Conservation (phyloP, 352 stramenopile species). For the Globisporangium barbulae region DNA sequence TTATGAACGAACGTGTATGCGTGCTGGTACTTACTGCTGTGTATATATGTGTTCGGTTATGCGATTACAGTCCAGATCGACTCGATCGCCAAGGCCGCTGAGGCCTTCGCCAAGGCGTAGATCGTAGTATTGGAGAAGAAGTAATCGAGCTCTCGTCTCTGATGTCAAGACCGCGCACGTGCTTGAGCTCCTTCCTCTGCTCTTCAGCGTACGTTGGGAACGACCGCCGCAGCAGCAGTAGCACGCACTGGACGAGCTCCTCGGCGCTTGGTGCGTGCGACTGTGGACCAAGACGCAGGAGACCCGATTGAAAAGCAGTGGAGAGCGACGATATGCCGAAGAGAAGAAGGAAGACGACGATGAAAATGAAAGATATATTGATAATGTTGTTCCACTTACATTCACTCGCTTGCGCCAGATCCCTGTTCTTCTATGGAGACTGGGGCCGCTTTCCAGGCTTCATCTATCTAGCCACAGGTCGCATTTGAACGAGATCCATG, state of each 20-base stretch:
- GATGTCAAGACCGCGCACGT: neutral
- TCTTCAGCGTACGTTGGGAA: neutral
- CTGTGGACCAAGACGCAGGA: neutral
- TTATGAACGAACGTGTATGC: neutral
- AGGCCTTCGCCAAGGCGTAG: slow-evolving; percentile 78
- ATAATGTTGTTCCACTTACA: slow-evolving; percentile 2
- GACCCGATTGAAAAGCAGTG: neutral
- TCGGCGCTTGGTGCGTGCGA: neutral
- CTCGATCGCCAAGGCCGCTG: slow-evolving; percentile 81
- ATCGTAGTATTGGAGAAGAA: slow-evolving; percentile 7
- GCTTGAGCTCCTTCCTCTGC: neutral
- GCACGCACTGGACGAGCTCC: neutral
- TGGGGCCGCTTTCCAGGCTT: neutral
- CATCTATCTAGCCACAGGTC: too few relatives aligned
- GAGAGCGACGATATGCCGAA: neutral
- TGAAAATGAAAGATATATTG: slow-evolving; percentile 12
- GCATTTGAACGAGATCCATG: neutral
- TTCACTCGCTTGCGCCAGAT: neutral
- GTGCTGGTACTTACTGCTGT: slow-evolving; percentile 3
- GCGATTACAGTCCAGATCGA: slow-evolving; percentile 50
- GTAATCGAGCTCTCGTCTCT: slow-evolving; percentile 6
- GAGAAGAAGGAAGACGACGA: slow-evolving; percentile 2
- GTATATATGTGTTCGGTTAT: neutral
- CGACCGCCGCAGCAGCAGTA: neutral
- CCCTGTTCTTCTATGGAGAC: neutral